These are phyloP conservation scores for Selaginella moellendorffii DNA, from an alignment of 75 land plant genomes.

Conservation along the genomic window DNA sequence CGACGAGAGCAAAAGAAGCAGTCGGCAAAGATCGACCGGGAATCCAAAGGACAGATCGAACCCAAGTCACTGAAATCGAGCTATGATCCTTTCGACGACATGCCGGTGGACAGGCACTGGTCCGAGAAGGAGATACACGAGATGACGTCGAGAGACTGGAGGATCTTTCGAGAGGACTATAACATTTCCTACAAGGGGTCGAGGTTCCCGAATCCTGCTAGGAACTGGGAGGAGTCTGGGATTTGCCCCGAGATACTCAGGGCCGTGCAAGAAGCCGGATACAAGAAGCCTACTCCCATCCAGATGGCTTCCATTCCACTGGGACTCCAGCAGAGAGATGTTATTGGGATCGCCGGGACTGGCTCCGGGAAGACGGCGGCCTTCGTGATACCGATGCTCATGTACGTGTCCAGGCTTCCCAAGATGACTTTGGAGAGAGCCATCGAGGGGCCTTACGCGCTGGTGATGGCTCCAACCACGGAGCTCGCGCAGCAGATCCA, in stretches of 20 bases:
- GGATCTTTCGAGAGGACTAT: background rate
- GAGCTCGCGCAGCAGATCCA: constrained; percentile 17
- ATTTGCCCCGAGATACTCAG: background rate
- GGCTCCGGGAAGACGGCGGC: constrained; percentile 18
- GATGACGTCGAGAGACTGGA: background rate
- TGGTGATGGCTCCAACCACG: constrained; percentile 20
- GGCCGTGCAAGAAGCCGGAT: constrained; percentile 1
- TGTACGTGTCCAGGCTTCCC: constrained; percentile 9
- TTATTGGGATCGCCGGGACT: constrained; percentile 12
- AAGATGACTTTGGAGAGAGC: background rate
- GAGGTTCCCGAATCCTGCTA: background rate
- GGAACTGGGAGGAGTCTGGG: background rate
- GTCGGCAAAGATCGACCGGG: background rate
- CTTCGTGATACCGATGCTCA: constrained; percentile 15
- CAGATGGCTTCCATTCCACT: constrained; percentile 11
- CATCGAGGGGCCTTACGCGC: constrained; percentile 14
- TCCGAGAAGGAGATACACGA: background rate
- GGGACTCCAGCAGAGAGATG: constrained; percentile 10
- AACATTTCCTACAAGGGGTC: background rate
- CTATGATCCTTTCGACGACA: background rate
- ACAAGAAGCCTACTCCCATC: constrained; percentile 10
- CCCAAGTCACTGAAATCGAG: too few species aligned
- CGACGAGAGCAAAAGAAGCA: background rate
- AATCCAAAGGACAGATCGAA: too few species aligned
- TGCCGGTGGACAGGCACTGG: background rate